phyloP scores from a whole-genome alignment of 2,329 filamentous ascomycete genomes.

The Aspergillus calidoustus region DNA sequence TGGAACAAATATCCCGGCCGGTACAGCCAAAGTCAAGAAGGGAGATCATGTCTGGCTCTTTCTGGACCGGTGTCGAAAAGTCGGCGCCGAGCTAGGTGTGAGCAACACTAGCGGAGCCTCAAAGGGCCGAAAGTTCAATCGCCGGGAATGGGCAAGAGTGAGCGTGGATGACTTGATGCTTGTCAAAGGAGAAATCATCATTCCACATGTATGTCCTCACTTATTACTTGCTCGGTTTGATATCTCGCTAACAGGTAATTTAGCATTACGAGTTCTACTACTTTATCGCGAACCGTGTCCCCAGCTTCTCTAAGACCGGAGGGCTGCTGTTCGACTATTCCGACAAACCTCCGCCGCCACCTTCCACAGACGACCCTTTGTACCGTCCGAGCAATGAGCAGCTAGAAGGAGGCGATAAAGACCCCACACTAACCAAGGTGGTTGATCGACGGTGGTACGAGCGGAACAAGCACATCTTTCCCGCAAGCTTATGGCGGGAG shows the following conservation, averaged over 20 bases:
- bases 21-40: conserved; percentile 84
- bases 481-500: conserved; percentile 92
- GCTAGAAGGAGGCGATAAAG: conserved; percentile 76
- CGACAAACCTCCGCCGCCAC: conserved; percentile 41
- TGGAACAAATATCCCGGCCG: conserved; percentile 85
- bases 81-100: conserved; percentile 81
- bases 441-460: conserved; percentile 97
- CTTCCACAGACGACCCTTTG: conserved; percentile 44
- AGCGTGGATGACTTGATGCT: conserved; percentile 95
- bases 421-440: conserved; percentile 84
- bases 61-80: conserved; percentile 86
- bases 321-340: conserved; percentile 81
- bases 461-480: conserved; percentile 97
- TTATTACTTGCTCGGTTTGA: not conserved
- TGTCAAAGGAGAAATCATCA: conserved; percentile 85
- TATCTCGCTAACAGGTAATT: conserved; percentile 12
- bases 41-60: conserved; percentile 94
- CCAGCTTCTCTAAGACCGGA: conserved; percentile 72
- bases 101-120: conserved; percentile 60
- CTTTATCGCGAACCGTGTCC: conserved; percentile 78
- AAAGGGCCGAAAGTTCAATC: conserved; percentile 59
- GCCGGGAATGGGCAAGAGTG: conserved; percentile 87
- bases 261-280: conserved; percentile 98
- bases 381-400: conserved; percentile 56
- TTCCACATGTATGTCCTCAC: conserved; percentile 78